Conservation (phyloP, 1,139 yeast species). For the Pneumocystis wakefieldiae region DNA sequence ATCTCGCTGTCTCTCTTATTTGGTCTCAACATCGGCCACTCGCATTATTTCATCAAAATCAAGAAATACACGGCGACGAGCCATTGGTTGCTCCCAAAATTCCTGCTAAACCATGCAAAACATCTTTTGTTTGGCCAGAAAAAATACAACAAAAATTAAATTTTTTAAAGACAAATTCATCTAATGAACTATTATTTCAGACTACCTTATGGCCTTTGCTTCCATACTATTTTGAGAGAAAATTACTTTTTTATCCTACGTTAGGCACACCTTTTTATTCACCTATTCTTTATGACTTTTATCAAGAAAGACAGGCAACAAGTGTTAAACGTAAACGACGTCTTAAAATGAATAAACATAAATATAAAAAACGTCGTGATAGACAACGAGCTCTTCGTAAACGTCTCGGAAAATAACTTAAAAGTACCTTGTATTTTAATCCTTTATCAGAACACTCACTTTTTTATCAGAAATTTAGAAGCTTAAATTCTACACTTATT, state of each 20-base stretch:
- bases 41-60: neutral
- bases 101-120: neutral
- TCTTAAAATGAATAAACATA: constrained; percentile 35
- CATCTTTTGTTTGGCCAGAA: too few relatives aligned
- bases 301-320: constrained; percentile 15
- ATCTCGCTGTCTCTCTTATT: neutral
- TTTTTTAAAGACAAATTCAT: too few relatives aligned
- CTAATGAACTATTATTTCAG: too few relatives aligned
- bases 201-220: too few relatives aligned
- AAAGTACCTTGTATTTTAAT: neutral
- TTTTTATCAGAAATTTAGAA: too few relatives aligned
- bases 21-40: constrained; percentile 1
- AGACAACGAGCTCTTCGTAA: constrained; percentile 29
- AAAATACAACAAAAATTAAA: too few relatives aligned
- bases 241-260: neutral
- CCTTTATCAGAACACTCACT: neutral
- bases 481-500: too few relatives aligned
- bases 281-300: neutral
- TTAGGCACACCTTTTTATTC: neutral
- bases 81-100: neutral
- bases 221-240: neutral
- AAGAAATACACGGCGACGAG: neutral
- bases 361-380: constrained; percentile 33
- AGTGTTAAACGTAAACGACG: constrained; percentile 32
- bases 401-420: constrained; percentile 20